Evolutionary conservation across 2,329 filamentous ascomycete genomes (phyloP).

Genomic region (Colletotrichum kahawae): DNA sequence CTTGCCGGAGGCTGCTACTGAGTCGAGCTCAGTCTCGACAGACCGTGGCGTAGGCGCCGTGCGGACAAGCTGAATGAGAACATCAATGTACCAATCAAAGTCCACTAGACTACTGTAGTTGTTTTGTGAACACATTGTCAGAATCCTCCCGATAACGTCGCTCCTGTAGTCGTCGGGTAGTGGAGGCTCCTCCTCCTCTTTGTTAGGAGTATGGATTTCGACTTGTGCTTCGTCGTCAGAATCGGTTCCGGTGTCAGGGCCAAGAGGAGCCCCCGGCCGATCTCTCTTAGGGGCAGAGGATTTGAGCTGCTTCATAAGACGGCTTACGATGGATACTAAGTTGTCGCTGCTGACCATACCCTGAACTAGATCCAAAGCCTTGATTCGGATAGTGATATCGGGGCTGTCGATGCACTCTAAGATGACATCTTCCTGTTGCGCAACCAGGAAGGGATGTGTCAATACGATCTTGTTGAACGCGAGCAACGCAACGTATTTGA

Average conservation of each 20-base stretch:
- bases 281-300: constrained; percentile 61
- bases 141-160: constrained; percentile 81
- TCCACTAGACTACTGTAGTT: constrained; percentile 87
- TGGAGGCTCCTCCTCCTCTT: constrained; percentile 54
- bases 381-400: constrained; percentile 93
- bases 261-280: constrained; percentile 50
- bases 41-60: constrained; percentile 61
- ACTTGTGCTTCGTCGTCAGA: constrained; percentile 57
- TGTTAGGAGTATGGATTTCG: constrained; percentile 38
- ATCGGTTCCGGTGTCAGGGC: constrained; percentile 43
- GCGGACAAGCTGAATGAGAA: constrained; percentile 84
- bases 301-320: constrained; percentile 86
- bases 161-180: constrained; percentile 86
- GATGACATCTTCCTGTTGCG: constrained; percentile 94
- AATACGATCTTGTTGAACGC: constrained; percentile 94
- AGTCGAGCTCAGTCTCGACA: constrained; percentile 40
- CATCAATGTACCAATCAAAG: constrained; percentile 97
- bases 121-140: constrained; percentile 88
- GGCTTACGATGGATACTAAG: constrained; percentile 81
- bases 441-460: constrained; percentile 87
- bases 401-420: constrained; percentile 94
- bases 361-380: constrained; percentile 88
- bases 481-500: constrained; percentile 95
- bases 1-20: constrained; percentile 29
- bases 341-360: constrained; percentile 94